Conservation (phyloP, 2,329 filamentous ascomycete species). For the Apiospora koreana region DNA sequence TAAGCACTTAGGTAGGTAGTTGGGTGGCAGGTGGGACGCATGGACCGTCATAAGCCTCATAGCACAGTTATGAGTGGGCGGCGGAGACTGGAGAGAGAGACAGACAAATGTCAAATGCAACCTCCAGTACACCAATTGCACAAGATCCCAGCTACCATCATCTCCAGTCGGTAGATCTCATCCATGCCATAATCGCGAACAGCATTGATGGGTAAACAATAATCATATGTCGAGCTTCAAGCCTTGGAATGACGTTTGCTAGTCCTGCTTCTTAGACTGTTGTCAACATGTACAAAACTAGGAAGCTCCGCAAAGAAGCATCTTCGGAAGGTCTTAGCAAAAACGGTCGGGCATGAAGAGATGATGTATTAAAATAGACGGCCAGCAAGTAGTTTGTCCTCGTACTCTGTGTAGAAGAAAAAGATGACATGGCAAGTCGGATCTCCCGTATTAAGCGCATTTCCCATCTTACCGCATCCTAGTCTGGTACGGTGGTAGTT, state of each 20-base stretch:
- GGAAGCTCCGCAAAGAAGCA: neutral
- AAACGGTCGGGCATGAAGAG: slow-evolving; percentile 7
- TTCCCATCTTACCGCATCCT: neutral
- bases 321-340: neutral
- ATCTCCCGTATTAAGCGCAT: slow-evolving; percentile 6
- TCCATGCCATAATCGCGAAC: neutral
- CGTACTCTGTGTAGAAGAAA: neutral
- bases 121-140: neutral
- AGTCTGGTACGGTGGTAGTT: too few relatives aligned
- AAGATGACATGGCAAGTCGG: neutral
- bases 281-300: neutral
- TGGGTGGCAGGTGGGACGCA: neutral
- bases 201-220: neutral
- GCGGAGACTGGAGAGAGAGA: neutral
- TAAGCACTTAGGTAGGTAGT: neutral
- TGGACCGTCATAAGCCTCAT: neutral
- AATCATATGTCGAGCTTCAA: neutral
- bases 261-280: neutral
- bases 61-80: neutral
- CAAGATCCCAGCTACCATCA: neutral
- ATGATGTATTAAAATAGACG: neutral
- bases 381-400: neutral
- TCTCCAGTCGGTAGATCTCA: neutral
- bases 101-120: neutral
- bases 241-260: neutral